Evolutionary conservation across 805 yeast species (phyloP).

Genomic region (Metschnikowia shivogae): DNA sequence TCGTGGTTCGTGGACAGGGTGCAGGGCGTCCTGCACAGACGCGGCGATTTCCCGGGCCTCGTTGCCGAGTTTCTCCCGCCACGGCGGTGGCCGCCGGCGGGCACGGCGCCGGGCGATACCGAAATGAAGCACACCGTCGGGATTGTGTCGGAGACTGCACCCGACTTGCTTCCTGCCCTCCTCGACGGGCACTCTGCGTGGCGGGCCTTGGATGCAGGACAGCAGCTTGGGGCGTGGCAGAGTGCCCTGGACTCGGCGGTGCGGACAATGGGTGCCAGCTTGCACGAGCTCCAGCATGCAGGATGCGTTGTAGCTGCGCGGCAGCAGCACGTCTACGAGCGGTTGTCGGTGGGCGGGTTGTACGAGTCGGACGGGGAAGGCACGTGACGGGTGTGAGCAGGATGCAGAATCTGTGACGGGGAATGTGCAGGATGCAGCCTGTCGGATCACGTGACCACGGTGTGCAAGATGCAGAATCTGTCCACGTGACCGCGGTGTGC

Average conservation of each 20-base stretch:
- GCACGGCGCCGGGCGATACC: slow-evolving; percentile 3
- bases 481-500: no score
- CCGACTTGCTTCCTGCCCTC: not conserved
- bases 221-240: slow-evolving; percentile 5
- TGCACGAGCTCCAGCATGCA: slow-evolving; percentile 5
- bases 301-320: not conserved
- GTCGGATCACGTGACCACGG: no score
- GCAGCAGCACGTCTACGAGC: not conserved
- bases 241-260: slow-evolving; percentile 4
- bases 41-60: slow-evolving; percentile 1
- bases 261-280: slow-evolving; percentile 3
- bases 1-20: slow-evolving; percentile 9
- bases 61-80: slow-evolving; percentile 9
- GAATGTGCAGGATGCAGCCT: no score
- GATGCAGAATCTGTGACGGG: no score
- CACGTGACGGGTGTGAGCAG: no score
- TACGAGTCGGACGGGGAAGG: not conserved
- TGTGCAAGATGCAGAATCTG: no score
- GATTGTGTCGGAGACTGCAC: not conserved
- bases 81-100: slow-evolving; percentile 8
- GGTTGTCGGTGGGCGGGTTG: not conserved
- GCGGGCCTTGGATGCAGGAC: not conserved
- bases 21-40: not conserved
- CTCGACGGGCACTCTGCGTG: slow-evolving; percentile 4
- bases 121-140: slow-evolving; percentile 3